Base-by-base conservation (phyloP, 768 basidiomycete genomes). In the Hebeloma cylindrosporum region DNA sequence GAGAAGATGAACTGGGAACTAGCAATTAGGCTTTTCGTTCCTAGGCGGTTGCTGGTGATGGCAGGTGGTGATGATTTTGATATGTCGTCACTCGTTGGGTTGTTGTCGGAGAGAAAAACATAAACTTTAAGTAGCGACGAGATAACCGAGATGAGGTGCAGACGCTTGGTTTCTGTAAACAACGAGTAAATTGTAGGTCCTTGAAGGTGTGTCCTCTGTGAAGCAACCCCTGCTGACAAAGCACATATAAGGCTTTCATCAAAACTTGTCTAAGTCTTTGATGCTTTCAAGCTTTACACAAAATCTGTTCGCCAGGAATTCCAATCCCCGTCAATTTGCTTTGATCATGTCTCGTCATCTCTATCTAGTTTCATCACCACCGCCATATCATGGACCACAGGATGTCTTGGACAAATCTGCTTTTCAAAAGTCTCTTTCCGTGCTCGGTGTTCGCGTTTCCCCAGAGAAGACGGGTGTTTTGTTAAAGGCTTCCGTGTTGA, bases 401-500 rank as follows among this genome's bases (percentile, higher is more conserved):
- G 68, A 73, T 22, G 61, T 63, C 31, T 62, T 92, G n/a, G 80
- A 92, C 66, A 78, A 74, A 48, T 57, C 63, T 49, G 76, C 70
- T 5, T 96, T 96, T 59, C 73, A 61, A 18, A 84, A 79, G 62
- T 71, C 75, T 1, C 56, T 94, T 6, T 71, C 79, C 5, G 74
- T 93, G 7, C 69, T 94, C 23, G 88, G 84, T 17, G 82, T 75
- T 16, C 76, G 81, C 17, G 73, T 90, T 9, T 71, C 78, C 30
- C 75, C 82, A 7, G 63, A 64, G 7, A 77, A 78, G 57, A 78
- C 83, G 0, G 73, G 77, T 2, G 57, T 59, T 0, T 51, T 93
- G 22, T 60, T 87, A 47, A 85, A 75, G 52, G 73, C 82, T 10
- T 68, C 71, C 29, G 65, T 65, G n/a, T 63, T 89, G 66, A 78